Base-by-base conservation (phyloP, 2,329 filamentous ascomycete genomes). In the Pseudofabraea citricarpa region DNA sequence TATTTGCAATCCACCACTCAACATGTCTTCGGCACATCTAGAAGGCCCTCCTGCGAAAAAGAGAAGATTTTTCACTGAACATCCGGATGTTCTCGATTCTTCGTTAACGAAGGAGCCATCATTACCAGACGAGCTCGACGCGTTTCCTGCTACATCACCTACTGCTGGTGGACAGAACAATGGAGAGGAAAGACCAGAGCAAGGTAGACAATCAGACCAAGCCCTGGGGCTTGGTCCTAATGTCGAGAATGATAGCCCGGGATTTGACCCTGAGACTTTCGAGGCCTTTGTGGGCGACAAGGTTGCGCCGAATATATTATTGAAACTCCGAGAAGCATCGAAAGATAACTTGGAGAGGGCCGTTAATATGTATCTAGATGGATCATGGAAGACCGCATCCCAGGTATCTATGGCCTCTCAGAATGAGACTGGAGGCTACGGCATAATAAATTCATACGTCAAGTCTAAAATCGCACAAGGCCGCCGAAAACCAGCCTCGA, bases 321-420 rank as follows among this genome's bases (percentile, higher is more conserved):
- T 64, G 6, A 59, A 69, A 4, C 70, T 86, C 16, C 69, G 69
- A n/a, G 64, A 71, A 7, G 68, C 70, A 33, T 83, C 79, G 42
- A 73, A 73, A 19, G 66, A 75, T 41, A 70, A 81, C 48, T 68
- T 85, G 13, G 76, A 84, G 55, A 70, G 72, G 47, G 81, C 81
- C 6, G 74, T 84, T 44, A 83, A 83, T 46, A 83, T 84, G 75
- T 86, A 82, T 56, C 77, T 84, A 48, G 82, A 86, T 49, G 81
- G 80, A 16, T 84, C 81, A 4, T 85, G 81, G 73, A 80, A 77
- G 40, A 50, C 43, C 18, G 26, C 43, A 26, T 29, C 49, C 12
- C 24, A 35, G 24, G 7, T 41, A 5, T 32, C 40, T 6, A 35
- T 19, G 26, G 22, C 36, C 24, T 39, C 29, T 36, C 40, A 36